Evolutionary conservation across 2,329 filamentous ascomycete genomes (phyloP).

Genomic region (Aspergillus quadricinctus): DNA sequence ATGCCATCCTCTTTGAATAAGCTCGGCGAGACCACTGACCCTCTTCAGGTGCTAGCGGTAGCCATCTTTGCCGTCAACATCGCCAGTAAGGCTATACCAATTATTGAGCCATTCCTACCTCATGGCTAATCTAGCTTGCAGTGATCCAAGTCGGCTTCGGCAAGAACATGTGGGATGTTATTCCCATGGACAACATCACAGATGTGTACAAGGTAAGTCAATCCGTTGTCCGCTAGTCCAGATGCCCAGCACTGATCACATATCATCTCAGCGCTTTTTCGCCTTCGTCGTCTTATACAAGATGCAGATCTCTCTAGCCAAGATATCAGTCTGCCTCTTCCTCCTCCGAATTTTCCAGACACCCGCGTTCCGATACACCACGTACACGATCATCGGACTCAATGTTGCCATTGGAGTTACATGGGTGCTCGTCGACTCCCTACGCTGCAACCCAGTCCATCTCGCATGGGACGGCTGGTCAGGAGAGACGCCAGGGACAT

Average conservation of each 20-base stretch:
- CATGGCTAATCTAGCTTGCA: not conserved
- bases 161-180: constrained; percentile 19
- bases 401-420: constrained; percentile 17
- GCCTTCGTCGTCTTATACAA: constrained; percentile 18
- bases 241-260: not conserved
- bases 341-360: constrained; percentile 20
- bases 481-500: constrained; percentile 10
- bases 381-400: constrained; percentile 16
- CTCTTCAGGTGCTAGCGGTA: constrained; percentile 9
- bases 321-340: constrained; percentile 23
- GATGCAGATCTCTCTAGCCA: constrained; percentile 18
- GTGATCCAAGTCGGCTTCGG: constrained; percentile 21
- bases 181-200: constrained; percentile 17
- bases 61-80: constrained; percentile 9
- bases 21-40: not conserved
- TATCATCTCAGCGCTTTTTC: constrained; percentile 11
- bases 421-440: constrained; percentile 14
- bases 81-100: constrained; percentile 6
- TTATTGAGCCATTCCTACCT: not conserved
- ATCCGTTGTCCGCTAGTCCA: not conserved
- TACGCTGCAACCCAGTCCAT: constrained; percentile 18
- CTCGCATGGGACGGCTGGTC: constrained; percentile 18
- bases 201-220: constrained; percentile 12
- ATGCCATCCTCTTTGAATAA: not conserved
- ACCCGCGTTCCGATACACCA: constrained; percentile 11